Evolutionary conservation across 2,329 filamentous ascomycete genomes (phyloP).

Genomic region (Colletotrichum sp.): DNA sequence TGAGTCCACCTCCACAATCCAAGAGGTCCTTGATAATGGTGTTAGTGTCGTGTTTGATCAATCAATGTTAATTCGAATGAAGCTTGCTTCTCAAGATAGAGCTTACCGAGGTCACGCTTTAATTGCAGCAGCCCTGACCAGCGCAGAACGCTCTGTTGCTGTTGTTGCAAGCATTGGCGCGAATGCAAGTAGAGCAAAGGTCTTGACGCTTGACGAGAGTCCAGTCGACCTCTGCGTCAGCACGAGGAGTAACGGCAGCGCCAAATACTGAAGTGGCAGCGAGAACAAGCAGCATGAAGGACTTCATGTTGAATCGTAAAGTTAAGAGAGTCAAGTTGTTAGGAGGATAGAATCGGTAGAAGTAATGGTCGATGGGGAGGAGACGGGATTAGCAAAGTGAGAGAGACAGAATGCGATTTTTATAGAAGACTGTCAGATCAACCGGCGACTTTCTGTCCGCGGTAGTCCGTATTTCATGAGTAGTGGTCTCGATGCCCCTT

Average conservation of each 20-base stretch:
- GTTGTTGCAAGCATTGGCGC: neutral
- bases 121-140: neutral
- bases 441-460: neutral
- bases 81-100: neutral
- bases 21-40: neutral
- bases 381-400: neutral
- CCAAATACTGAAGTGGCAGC: neutral
- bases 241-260: neutral
- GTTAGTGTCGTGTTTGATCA: neutral
- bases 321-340: neutral
- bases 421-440: neutral
- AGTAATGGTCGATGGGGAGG: rapidly evolving
- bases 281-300: neutral
- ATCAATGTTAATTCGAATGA: too few species aligned
- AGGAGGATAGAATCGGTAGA: neutral
- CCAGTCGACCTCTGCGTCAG: neutral
- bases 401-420: neutral
- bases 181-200: neutral
- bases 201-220: neutral
- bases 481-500: neutral
- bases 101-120: rapidly evolving
- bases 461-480: neutral
- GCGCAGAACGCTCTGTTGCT: neutral
- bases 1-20: neutral
- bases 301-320: neutral